Evolutionary conservation across 129 eudicot genomes (phyloP).

Genomic region (Artemisia argyi): DNA sequence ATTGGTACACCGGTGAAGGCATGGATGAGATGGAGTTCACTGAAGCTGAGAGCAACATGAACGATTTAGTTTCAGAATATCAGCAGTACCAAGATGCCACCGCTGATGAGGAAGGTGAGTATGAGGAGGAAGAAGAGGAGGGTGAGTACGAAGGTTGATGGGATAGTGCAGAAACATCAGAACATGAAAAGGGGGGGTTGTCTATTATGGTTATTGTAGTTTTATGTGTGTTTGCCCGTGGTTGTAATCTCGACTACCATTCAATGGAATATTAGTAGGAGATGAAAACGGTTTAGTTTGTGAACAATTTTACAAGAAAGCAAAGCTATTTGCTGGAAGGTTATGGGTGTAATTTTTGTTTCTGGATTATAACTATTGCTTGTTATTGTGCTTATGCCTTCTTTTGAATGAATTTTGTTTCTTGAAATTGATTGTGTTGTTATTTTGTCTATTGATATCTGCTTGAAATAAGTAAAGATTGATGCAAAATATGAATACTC

Average conservation of each 20-base stretch:
- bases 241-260: conserved; percentile 54
- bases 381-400: not conserved
- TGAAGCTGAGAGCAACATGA: conserved; percentile 57
- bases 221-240: conserved; percentile 23
- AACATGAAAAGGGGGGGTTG: not conserved
- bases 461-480: no score
- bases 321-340: conserved; percentile 29
- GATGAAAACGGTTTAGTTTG: conserved; percentile 20
- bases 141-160: conserved; percentile 5
- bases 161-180: conserved; percentile 10
- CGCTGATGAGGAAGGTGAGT: conserved; percentile 50
- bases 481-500: no score
- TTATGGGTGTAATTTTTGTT: conserved; percentile 34
- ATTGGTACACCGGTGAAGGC: conserved; percentile 65
- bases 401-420: not conserved
- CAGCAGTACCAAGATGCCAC: conserved; percentile 68
- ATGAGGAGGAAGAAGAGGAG: conserved; percentile 51
- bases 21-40: conserved; percentile 73
- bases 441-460: no score
- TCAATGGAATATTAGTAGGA: not conserved
- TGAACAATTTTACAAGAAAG: conserved; percentile 25
- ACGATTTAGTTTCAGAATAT: conserved; percentile 60
- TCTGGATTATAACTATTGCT: conserved; percentile 22
- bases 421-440: not conserved
- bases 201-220: conserved; percentile 8